Evolutionary conservation across 2,329 filamentous ascomycete genomes (phyloP), one percentile per base, ranked within the genome.

Genomic region (Fusarium palustre): DNA sequence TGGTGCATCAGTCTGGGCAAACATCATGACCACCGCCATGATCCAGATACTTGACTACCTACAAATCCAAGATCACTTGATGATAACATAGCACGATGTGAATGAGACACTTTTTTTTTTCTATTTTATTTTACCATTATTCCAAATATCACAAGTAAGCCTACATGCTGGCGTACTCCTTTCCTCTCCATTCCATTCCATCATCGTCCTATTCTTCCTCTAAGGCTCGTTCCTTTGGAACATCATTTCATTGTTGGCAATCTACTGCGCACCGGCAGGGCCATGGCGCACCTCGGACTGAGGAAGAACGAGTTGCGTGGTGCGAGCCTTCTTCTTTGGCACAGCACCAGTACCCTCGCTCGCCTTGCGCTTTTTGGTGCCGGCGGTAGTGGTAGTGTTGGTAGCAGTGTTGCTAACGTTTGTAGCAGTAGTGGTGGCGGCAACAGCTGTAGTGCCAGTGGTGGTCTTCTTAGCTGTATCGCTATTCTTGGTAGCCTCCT

Each of bases 281-380:
- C 42, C 31, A 24, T 43, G 18, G 58, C 24, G 42, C 31, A 33
- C 25, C 25, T 63, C 30, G 10, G 36, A 43, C 31, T 63, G 18
- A 15, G 60, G 48, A 25, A 48, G 22, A 3, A n/a, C 30, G 15
- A 63, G 31, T 10, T 28, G 25, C 10, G 25, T 25, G 28, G 59
- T 64, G 45, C 50, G 34, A 30, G 41, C 33, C 60, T 65, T 65
- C 54, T 65, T 65, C 20, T 42, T 53, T 18, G 53, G 28, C 8
- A 4, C 25, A 8, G 30, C 39, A 24, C 11, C n/a, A 2, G n/a
- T n/a, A 18, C 34, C 25, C 4, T 65, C 52, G 13, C 22, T 18
- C 18, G 41, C 31, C 41, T 65, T 65, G 30, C 60, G 60, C 60
- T 65, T 65, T n/a, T 34, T 58, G 39, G 36, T 9, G 7, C 60